Evolutionary conservation across 768 basidiomycete species (phyloP), one percentile per base, ranked within the genome.

Genomic region (Lepiota venenata): DNA sequence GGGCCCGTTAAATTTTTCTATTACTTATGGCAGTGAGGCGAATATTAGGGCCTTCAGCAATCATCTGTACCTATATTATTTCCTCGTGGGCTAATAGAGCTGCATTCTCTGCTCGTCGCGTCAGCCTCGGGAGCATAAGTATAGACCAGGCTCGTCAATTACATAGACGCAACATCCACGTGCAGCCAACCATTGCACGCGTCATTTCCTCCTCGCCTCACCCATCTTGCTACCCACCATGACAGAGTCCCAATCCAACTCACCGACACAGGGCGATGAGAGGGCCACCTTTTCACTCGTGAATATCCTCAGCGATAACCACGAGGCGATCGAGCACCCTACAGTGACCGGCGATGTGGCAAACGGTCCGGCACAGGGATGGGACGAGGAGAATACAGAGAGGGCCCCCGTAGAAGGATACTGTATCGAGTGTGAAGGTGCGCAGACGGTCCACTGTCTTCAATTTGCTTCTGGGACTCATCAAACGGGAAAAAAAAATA

Each of bases 381-480:
- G 85, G 85, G 85, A 88, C 54, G 85, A 90, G 60, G 87, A 88
- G 65, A 71, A 74, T 10, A 63, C 65, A 9, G 71, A 74, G 54
- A 74, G 68, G 38, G 72, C 76, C 8, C 70, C 74, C 12, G 67
- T 71, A 10, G 84, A 88, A 49, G 90, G 88, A 0, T 87, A 75
- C 63, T 93, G 91, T 58, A 67, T 92, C 49, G 91, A 93, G 68
- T 93, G 91, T 65, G 91, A 93, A 82, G 91, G 91, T 91, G 56
- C 61, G 67, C 37, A 25, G n/a, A 15, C 21, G n/a, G 27, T 57
- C 7, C 40, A 22, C 15, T 27, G 12, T 6, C 18, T 15, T 45
- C 41, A 12, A 11, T 27, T 18, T 15, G 44, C 21, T n/a, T 7
- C 32, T 32, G 32, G 20, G 20, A 20, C 18, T 22, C 16, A n/a